Conservation (phyloP, 345 rosid species). For the Populus davidiana region DNA sequence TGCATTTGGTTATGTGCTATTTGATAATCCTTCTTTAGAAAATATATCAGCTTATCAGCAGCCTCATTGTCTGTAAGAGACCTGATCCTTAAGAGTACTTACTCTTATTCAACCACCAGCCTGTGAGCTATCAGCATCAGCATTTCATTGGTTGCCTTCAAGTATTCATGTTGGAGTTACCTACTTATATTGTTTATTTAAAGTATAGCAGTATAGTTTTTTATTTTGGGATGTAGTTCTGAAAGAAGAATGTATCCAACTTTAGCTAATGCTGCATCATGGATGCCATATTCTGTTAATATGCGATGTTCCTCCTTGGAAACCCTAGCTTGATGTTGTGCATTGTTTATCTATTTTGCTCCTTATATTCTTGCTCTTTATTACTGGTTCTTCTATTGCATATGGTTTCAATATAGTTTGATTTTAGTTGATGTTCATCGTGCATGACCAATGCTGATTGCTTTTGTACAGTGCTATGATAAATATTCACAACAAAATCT, state of each 20-base stretch:
- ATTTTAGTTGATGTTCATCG: background rate
- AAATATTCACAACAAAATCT: conserved; percentile 72
- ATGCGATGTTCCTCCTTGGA: background rate
- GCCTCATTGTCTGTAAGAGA: background rate
- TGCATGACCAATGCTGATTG: conserved; percentile 5
- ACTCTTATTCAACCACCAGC: background rate
- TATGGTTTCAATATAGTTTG: background rate
- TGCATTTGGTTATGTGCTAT: no score
- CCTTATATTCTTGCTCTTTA: no score
- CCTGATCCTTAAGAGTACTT: background rate
- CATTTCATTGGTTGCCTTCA: background rate
- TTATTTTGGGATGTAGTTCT: background rate
- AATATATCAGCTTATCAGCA: background rate
- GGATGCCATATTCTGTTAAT: background rate
- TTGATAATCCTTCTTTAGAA: no score
- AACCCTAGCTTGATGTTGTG: background rate
- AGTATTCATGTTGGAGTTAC: background rate
- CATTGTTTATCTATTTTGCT: no score
- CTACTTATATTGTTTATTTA: background rate
- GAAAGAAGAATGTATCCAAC: background rate
- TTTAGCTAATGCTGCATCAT: background rate
- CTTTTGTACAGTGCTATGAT: conserved; percentile 71
- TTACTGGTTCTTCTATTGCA: no score
- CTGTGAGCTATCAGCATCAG: background rate
- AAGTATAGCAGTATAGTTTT: background rate